phyloP scores from a whole-genome alignment of 768 basidiomycete species.

The Hericium rajendrae region DNA sequence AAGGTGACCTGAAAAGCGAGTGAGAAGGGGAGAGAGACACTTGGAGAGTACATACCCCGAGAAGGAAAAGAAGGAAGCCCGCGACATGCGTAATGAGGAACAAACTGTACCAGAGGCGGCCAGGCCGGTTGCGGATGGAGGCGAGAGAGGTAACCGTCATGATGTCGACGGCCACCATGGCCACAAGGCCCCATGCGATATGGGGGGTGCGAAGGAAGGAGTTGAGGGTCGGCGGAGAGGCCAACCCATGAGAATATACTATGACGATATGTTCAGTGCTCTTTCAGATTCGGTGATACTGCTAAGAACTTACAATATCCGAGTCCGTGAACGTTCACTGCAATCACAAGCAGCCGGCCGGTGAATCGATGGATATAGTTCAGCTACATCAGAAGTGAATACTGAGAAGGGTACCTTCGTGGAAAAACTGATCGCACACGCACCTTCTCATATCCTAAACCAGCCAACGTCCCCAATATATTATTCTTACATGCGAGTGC shows the following conservation, averaged over 20 bases:
- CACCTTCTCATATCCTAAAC: conserved; percentile 40
- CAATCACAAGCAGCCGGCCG: conserved; percentile 32
- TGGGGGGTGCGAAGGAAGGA: background rate
- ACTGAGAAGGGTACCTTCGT: background rate
- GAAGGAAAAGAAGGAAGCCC: conserved; percentile 32
- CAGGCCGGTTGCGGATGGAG: conserved; percentile 28
- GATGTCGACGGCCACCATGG: conserved; percentile 25
- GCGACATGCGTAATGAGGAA: conserved; percentile 34
- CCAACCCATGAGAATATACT: conserved; percentile 2
- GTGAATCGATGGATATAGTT: conserved; percentile 49
- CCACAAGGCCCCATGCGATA: conserved; percentile 22
- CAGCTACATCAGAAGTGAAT: conserved; percentile 23
- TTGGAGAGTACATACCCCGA: conserved; percentile 14
- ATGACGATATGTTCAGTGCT: background rate
- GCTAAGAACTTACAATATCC: conserved; percentile 27
- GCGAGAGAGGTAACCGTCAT: conserved; percentile 31
- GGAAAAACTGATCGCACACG: conserved; percentile 3
- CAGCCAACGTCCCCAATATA: conserved; percentile 28
- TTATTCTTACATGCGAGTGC: conserved; percentile 42
- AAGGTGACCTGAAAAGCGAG: background rate
- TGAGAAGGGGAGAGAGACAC: background rate
- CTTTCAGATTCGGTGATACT: background rate
- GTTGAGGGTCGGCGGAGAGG: background rate
- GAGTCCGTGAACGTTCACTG: conserved; percentile 32
- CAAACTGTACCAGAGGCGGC: conserved; percentile 25